These are phyloP conservation scores for Sclerotinia minor DNA, from an alignment of 2,329 filamentous ascomycete genomes.

Conservation along the genomic window DNA sequence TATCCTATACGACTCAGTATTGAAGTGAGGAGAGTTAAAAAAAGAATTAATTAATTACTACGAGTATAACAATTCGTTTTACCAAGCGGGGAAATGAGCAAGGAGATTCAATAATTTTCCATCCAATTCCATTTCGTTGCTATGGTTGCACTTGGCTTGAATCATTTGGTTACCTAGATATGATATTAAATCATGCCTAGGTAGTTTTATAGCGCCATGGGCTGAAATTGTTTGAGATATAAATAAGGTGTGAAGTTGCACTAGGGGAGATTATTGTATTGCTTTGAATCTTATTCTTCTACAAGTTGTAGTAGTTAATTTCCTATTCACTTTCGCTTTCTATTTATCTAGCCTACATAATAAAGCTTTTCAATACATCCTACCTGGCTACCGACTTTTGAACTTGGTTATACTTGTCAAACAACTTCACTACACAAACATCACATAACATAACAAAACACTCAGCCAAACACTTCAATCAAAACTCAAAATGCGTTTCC, in stretches of 20 bases:
- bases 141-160: constrained; percentile 12
- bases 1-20: too few relatives aligned
- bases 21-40: too few relatives aligned
- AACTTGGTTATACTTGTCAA: neutral
- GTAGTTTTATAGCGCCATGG: neutral
- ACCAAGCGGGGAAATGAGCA: constrained; percentile 9
- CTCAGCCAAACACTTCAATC: neutral
- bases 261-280: neutral
- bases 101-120: neutral
- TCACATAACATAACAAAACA: neutral
- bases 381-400: neutral
- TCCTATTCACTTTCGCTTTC: neutral
- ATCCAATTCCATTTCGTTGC: constrained; percentile 15
- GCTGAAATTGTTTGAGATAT: constrained; percentile 5
- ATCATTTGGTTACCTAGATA: too few relatives aligned
- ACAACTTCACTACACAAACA: neutral
- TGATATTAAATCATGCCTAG: neutral
- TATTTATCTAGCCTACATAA: neutral
- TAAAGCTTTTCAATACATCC: neutral
- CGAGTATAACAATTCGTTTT: neutral
- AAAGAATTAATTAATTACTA: neutral
- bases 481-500: constrained; percentile 23
- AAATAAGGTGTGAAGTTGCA: constrained; percentile 9
- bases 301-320: neutral
- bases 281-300: neutral